Conservation (phyloP, 495 filamentous ascomycete species). For the Neurospora cerealis region DNA sequence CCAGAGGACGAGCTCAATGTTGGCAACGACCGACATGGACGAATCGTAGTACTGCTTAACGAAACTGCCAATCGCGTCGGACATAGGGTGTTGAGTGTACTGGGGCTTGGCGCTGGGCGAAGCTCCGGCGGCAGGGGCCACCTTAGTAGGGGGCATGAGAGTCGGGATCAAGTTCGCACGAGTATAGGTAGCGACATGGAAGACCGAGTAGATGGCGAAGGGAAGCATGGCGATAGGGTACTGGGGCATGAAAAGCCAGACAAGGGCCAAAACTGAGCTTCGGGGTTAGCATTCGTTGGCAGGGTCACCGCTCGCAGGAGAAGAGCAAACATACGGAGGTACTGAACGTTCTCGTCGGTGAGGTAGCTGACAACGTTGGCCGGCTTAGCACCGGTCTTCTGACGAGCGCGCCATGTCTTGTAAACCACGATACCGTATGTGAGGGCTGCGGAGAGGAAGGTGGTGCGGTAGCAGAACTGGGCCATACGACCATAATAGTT, state of each 20-base stretch:
- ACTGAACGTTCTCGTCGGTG: constrained; percentile 94
- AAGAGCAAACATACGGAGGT: constrained; percentile 60
- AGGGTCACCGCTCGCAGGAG: neutral
- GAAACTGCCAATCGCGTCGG: constrained; percentile 78
- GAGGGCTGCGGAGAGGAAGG: constrained; percentile 76
- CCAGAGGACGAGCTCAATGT: constrained; percentile 71
- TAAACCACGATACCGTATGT: constrained; percentile 99
- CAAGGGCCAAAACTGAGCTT: constrained; percentile 72
- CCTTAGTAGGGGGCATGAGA: constrained; percentile 35
- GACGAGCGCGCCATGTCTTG: constrained; percentile 83
- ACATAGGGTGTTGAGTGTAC: constrained; percentile 53
- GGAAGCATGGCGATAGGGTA: constrained; percentile 83
- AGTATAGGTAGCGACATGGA: constrained; percentile 87
- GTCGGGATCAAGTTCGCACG: constrained; percentile 62
- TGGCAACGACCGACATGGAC: constrained; percentile 72
- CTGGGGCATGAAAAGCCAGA: constrained; percentile 90
- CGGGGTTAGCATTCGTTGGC: constrained; percentile 3
- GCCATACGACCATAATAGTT: constrained; percentile 67
- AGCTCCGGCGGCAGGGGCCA: constrained; percentile 34
- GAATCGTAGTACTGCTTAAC: constrained; percentile 97
- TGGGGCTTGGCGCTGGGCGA: constrained; percentile 54
- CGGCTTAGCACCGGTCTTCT: constrained; percentile 50
- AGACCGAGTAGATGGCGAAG: constrained; percentile 93
- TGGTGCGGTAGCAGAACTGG: constrained; percentile 72
- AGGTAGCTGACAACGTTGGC: constrained; percentile 53